Base-by-base conservation (phyloP, 2,329 filamentous ascomycete genomes). In the Aureobasidium sp. region DNA sequence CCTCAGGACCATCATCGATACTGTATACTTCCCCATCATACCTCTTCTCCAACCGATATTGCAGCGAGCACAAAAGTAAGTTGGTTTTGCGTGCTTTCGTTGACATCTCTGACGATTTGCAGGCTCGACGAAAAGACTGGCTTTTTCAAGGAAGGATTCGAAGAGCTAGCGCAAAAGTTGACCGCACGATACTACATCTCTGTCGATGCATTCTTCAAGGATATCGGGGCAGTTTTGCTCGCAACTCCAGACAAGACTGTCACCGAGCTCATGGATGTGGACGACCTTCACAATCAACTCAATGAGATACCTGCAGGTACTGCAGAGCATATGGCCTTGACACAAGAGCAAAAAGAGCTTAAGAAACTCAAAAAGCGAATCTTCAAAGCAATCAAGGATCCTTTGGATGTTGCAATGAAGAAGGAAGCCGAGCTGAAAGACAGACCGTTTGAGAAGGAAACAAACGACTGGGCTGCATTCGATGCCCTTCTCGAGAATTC, bases 351-450 rank as follows among this genome's bases (percentile, higher is more conserved):
- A 56, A 86, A 88, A 55, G 87, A 95, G 60, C 83, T 86, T 57
- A 86, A 88, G 62, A 86, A 85, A 61, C 74, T 95, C n/a, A 89
- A 87, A 21, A 95, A 94, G 69, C 82, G 90, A 22, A 95, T 96
- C 57, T 79, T 95, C 59, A 94, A 89, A 66, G 81, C 84, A 1
- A 79, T 95, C 27, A 88, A 94, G 66, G 83, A 86, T 12, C 78
- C 83, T 39, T 74, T 95, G 3, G 86, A 95, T 66, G 78, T 80
- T 52, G 89, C 89, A 0, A 71, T 90, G 41, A 79, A 79, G 50
- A 87, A 88, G 52, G 91, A 97, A 67, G 84, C 87, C n/a, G 87
- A 93, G 56, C 77, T 95, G 37, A 83, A 79, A 47, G 79, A 83
- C 49, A 85, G 83, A 61, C 76, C 86, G 1, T 80, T 83, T 40